A percentile compares a stretch with the other conserved stretches of the same genome.
These are phyloP conservation scores for Trichosporon inkin DNA, from an alignment of 1,284 basidiomycete species.

Conservation along the genomic window DNA sequence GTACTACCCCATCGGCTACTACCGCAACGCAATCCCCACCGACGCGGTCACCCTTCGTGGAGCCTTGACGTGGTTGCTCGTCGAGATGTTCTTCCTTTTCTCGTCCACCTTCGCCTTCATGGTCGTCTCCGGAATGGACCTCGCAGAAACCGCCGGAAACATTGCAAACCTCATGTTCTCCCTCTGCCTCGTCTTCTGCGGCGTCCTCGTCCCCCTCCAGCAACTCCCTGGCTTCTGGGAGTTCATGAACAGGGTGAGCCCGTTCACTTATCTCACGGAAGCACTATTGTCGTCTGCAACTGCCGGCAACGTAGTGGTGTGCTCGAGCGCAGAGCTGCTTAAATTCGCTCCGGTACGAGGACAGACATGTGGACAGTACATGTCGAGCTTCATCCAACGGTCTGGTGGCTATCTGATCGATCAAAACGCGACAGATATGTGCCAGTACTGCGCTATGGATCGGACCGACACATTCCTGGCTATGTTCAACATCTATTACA, in stretches of 20 bases:
- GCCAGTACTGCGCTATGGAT: conserved; percentile 50
- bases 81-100: conserved; percentile 49
- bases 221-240: conserved; percentile 66
- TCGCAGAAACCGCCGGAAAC: conserved; percentile 51
- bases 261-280: conserved; percentile 59
- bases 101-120: conserved; percentile 49
- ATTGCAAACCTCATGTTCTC: conserved; percentile 51
- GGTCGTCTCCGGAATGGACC: conserved; percentile 44
- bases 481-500: conserved; percentile 58
- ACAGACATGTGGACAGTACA: conserved; percentile 50
- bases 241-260: conserved; percentile 76
- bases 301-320: conserved; percentile 55
- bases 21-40: conserved; percentile 45
- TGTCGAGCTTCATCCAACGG: conserved; percentile 41
- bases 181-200: conserved; percentile 61
- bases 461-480: conserved; percentile 60
- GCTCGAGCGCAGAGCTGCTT: conserved; percentile 48
- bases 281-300: conserved; percentile 56
- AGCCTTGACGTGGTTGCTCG: conserved; percentile 45
- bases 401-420: conserved; percentile 47
- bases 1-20: conserved; percentile 52
- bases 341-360: conserved; percentile 46
- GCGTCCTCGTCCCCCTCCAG: conserved; percentile 51
- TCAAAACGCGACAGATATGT: conserved; percentile 37
- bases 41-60: conserved; percentile 42